Percentiles rank a stretch among this genome's conserved stretches.
phyloP scores from a whole-genome alignment of 768 basidiomycete genomes.

The Suillus occidentalis region DNA sequence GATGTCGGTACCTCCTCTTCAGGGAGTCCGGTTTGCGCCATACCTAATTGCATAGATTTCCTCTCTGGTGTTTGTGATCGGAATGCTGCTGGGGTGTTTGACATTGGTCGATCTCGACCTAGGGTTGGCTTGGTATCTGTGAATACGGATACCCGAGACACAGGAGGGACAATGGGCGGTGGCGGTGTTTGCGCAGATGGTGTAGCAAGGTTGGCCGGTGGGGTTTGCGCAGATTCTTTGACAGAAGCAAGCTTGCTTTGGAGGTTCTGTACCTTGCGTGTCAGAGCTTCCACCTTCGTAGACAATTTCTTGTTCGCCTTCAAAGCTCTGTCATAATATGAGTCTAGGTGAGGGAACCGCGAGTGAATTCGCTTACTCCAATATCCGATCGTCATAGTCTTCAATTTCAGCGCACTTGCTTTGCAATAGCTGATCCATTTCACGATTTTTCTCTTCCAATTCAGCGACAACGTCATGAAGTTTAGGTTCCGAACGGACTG shows the following conservation, averaged over 20 bases:
- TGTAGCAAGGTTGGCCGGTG: slow-evolving; percentile 17
- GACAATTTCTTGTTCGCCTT: slow-evolving; percentile 80
- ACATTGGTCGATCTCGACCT: slow-evolving; percentile 30
- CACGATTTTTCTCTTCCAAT: slow-evolving; percentile 66
- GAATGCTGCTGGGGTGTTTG: slow-evolving; percentile 43
- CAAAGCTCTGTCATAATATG: slow-evolving; percentile 50
- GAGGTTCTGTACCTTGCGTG: slow-evolving; percentile 69
- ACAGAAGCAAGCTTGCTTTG: slow-evolving; percentile 64
- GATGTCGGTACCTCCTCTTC: slow-evolving; percentile 43
- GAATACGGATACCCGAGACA: slow-evolving; percentile 16
- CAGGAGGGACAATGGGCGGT: slow-evolving; percentile 20
- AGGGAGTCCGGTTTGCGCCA: slow-evolving; percentile 48
- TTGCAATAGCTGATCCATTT: slow-evolving; percentile 73
- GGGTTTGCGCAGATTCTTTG: slow-evolving; percentile 37
- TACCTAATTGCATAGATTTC: slow-evolving; percentile 11
- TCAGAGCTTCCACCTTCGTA: slow-evolving; percentile 67
- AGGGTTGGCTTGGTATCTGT: slow-evolving; percentile 13
- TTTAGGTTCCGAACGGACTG: slow-evolving; percentile 52
- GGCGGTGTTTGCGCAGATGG: slow-evolving; percentile 11
- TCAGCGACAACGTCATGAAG: slow-evolving; percentile 56
- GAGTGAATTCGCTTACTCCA: slow-evolving; percentile 55
- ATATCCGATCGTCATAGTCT: slow-evolving; percentile 77
- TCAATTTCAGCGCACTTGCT: slow-evolving; percentile 78
- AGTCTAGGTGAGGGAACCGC: slow-evolving; percentile 6
- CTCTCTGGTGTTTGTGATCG: slow-evolving; percentile 58